phyloP scores from a whole-genome alignment of 1,284 basidiomycete genomes.

The Cutaneotrichosporon cyanovorans region DNA sequence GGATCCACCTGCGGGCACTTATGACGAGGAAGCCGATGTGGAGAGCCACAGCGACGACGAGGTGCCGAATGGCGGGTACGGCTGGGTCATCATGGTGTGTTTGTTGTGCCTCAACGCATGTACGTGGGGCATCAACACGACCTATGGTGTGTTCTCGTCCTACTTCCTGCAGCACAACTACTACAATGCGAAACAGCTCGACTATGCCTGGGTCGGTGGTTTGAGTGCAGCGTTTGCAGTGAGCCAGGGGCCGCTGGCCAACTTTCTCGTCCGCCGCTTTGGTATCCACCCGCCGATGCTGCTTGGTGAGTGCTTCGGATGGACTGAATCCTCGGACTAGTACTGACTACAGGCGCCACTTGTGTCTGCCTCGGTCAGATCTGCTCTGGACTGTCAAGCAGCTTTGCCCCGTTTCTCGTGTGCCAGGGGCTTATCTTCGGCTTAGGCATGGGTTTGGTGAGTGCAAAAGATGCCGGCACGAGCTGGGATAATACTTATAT shows the following conservation, averaged over 20 bases:
- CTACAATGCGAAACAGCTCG: conserved; percentile 42
- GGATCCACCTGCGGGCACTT: too few relatives aligned
- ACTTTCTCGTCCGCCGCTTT: conserved; percentile 33
- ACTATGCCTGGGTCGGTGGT: conserved; percentile 48
- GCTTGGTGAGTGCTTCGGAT: conserved; percentile 30
- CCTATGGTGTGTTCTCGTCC: conserved; percentile 47
- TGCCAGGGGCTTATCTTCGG: conserved; percentile 39
- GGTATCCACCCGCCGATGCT: conserved; percentile 40
- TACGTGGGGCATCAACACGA: conserved; percentile 45
- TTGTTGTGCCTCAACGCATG: conserved; percentile 32
- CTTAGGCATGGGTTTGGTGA: conserved; percentile 26
- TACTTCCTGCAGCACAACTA: conserved; percentile 46
- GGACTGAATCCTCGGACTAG: too few relatives aligned
- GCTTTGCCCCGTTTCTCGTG: conserved; percentile 27
- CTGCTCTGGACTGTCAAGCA: conserved; percentile 26
- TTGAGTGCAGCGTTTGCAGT: conserved; percentile 41
- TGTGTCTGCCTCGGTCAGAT: conserved; percentile 31
- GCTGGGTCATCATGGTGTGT: conserved; percentile 45
- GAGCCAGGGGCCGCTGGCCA: conserved; percentile 41
- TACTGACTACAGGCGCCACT: conserved; percentile 18
- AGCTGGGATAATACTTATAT: conserved; percentile 1
- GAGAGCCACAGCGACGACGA: too few relatives aligned
- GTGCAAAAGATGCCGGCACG: too few relatives aligned
- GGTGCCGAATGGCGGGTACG: conserved; percentile 37
- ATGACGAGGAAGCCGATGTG: background rate